Base-by-base conservation (phyloP, 176 grass and related monocot species). In the Oryza meridionalis region DNA sequence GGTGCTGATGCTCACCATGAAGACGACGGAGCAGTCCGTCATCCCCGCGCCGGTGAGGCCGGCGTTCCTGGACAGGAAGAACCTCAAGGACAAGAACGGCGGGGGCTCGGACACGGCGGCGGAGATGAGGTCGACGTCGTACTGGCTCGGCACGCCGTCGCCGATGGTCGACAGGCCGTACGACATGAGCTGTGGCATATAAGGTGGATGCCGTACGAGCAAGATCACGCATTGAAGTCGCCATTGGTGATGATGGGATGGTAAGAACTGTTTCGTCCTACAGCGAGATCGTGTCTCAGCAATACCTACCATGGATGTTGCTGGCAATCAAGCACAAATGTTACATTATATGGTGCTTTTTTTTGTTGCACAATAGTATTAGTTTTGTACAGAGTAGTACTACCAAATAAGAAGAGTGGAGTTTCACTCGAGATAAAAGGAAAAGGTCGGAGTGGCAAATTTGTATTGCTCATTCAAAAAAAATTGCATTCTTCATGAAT, bases 41-140 rank as follows among this genome's bases (percentile, higher is more conserved):
- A 45, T 87, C 69, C 84, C 84, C 5, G 63, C 84, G 24, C 89
- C 89, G 0, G 38, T 65, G 19, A 80, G 79, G 76, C 89, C 89
- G 17, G 89, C 84, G 50, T 90, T 90, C 70, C 84, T 90, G 10
- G 89, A 80, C 81, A 13, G 89, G 89, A 90, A 90, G 70, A 90
- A 12, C 42, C 84, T 87, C 75, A 71, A 50, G 31, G 63, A 86
- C 84, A 90, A 65, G 70, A 82, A 87, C n/a, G 9, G 7, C 50
- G 16, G 76, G 82, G 4, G 75, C 49, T 51, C 49, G 3, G 58
- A 90, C 42, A 87, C 84, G 29, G 55, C 53, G 11, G 22, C n/a
- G 14, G 78, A 70, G 61, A 86, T 75, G 84, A 69, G 80, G 70
- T 87, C 88, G 38, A 38, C 47, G 37, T 79, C 46, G 0, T 90